Evolutionary conservation across 768 basidiomycete species (phyloP).

Genomic region (Leucogyrophana mollusca): DNA sequence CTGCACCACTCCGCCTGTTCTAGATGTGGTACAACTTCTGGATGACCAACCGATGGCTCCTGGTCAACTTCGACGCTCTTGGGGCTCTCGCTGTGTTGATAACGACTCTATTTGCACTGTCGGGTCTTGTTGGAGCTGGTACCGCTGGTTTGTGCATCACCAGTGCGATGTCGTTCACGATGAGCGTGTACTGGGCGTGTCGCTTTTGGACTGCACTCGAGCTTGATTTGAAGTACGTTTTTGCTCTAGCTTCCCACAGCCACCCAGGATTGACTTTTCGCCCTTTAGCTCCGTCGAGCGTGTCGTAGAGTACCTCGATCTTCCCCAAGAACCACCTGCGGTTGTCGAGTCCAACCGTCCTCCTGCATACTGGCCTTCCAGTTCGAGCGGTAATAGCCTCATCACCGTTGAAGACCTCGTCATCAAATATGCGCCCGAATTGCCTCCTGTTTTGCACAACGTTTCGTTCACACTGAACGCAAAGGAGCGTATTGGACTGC

Average conservation of each 20-base stretch:
- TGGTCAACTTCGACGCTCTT: conserved; percentile 79
- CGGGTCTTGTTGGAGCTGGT: conserved; percentile 57
- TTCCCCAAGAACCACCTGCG: conserved; percentile 84
- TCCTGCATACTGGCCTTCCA: conserved; percentile 93
- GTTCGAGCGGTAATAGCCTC: conserved; percentile 53
- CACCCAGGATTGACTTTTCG: conserved; percentile 9
- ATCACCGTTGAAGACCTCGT: conserved; percentile 73
- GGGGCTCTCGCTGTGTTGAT: conserved; percentile 72
- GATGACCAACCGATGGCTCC: conserved; percentile 88
- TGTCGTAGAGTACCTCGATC: conserved; percentile 84
- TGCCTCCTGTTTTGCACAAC: conserved; percentile 76
- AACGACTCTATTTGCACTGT: conserved; percentile 75
- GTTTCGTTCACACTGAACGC: conserved; percentile 73
- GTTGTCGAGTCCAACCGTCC: conserved; percentile 71
- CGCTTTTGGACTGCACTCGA: conserved; percentile 58
- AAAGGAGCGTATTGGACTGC: conserved; percentile 72
- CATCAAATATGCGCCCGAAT: conserved; percentile 81
- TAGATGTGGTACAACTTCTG: conserved; percentile 86
- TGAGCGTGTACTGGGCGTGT: conserved; percentile 49
- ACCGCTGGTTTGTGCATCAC: conserved; percentile 75
- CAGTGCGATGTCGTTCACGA: conserved; percentile 64
- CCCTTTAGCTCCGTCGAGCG: conserved; percentile 83
- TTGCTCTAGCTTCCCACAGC: neutral
- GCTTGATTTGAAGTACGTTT: conserved; percentile 69
- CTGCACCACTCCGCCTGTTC: neutral